Percentiles rank a stretch among this genome's conserved stretches.
Conservation (phyloP, 805 yeast genomes). For the Priceomyces melissophilus region DNA sequence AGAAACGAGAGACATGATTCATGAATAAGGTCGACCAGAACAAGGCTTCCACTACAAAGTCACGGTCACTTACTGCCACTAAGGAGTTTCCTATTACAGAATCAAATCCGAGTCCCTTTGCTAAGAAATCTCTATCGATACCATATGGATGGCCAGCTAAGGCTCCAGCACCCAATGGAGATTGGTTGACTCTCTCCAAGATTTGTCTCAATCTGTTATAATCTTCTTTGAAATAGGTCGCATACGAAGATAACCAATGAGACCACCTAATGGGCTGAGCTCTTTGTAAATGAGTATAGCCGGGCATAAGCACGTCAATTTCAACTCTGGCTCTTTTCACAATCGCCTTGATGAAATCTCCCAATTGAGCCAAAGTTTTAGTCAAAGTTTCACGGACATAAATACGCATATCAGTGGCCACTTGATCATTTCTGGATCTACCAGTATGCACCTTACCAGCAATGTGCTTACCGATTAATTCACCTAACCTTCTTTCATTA, state of each 20-base stretch:
- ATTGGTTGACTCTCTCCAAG: constrained; percentile 74
- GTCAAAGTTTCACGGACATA: constrained; percentile 78
- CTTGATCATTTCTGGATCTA: constrained; percentile 97
- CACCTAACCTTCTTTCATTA: constrained; percentile 96
- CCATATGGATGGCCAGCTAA: constrained; percentile 99
- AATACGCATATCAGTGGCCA: constrained; percentile 97
- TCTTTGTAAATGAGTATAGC: constrained; percentile 96
- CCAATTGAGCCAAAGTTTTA: constrained; percentile 55
- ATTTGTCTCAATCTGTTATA: constrained; percentile 80
- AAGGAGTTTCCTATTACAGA: constrained; percentile 93
- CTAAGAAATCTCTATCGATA: constrained; percentile 90
- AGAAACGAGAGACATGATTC: constrained; percentile 92
- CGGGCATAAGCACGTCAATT: constrained; percentile 95
- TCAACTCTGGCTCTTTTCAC: constrained; percentile 76
- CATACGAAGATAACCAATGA: constrained; percentile 93
- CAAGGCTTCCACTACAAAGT: constrained; percentile 91
- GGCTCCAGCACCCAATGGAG: constrained; percentile 97
- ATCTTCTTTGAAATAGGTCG: constrained; percentile 91
- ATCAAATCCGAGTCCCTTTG: constrained; percentile 72
- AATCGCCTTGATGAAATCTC: constrained; percentile 63
- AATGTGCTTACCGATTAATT: constrained; percentile 86
- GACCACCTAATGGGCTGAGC: constrained; percentile 99
- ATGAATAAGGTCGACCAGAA: constrained; percentile 94
- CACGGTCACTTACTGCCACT: constrained; percentile 97
- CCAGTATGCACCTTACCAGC: constrained; percentile 99